These are phyloP conservation scores for Liriodendron chinense DNA, from an alignment of 164 flowering plant species.

Conservation along the genomic window DNA sequence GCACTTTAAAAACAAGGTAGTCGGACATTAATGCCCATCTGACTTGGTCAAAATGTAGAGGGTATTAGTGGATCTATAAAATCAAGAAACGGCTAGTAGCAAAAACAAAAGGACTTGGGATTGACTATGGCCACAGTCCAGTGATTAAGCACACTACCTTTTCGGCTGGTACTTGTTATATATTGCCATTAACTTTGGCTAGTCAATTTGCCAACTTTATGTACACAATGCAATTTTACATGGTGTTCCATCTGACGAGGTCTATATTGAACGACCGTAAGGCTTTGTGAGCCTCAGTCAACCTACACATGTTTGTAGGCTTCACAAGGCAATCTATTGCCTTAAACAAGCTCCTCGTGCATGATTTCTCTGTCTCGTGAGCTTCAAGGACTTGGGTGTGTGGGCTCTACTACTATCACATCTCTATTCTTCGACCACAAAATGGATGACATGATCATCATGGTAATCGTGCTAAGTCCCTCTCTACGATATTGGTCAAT, in stretches of 20 bases:
- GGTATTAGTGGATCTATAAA: not conserved
- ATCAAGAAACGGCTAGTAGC: not conserved
- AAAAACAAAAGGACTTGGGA: too few species aligned
- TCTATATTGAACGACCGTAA: not conserved
- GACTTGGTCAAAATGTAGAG: not conserved
- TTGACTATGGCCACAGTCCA: too few species aligned
- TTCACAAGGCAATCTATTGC: not conserved
- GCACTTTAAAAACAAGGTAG: not conserved
- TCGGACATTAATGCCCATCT: not conserved
- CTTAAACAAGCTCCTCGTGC: not conserved
- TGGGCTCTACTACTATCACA: not conserved
- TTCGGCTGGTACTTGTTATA: too few species aligned
- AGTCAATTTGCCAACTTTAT: too few species aligned
- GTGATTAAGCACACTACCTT: too few species aligned
- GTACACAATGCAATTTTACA: too few species aligned
- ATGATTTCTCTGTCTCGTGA: not conserved
- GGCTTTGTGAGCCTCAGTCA: not conserved
- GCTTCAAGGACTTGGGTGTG: not conserved
- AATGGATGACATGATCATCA: not conserved
- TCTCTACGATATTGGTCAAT: not conserved
- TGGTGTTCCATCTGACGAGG: not conserved
- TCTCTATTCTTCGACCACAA: not conserved
- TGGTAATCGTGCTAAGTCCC: not conserved
- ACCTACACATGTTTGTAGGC: not conserved
- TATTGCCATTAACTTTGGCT: too few species aligned